Percentiles rank a stretch among this genome's conserved stretches.
Evolutionary conservation across 2,329 filamentous ascomycete genomes (phyloP).

Genomic region (Apiospora phragmitis): DNA sequence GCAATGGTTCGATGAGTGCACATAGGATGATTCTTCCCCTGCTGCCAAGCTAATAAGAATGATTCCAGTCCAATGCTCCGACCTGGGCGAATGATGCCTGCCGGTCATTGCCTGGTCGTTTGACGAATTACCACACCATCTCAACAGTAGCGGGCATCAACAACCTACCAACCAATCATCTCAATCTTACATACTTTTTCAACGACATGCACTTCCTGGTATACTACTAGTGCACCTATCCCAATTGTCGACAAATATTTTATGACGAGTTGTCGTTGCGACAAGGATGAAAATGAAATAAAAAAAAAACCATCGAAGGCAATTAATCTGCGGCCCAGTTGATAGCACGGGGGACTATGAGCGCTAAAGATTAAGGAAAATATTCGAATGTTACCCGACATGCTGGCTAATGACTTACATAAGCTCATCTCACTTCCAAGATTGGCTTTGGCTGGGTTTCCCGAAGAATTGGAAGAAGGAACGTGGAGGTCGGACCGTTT

Average conservation of each 20-base stretch:
- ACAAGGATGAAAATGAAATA: neutral
- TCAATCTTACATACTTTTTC: neutral
- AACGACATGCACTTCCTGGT: neutral
- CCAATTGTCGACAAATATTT: neutral
- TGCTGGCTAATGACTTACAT: neutral
- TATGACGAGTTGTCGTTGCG: neutral
- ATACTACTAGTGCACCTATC: too few relatives aligned
- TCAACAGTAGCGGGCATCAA: neutral
- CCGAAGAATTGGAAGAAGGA: neutral
- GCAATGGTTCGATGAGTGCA: neutral
- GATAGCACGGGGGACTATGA: neutral
- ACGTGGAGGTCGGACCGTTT: slow-evolving; percentile 6
- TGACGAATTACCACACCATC: neutral
- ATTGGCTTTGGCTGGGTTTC: neutral
- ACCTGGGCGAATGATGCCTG: neutral
- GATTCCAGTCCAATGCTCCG: neutral
- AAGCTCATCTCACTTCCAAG: neutral
- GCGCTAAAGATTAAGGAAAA: neutral
- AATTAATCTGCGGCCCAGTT: neutral
- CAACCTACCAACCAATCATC: neutral
- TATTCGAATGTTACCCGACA: neutral
- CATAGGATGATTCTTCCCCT: neutral
- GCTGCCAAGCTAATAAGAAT: neutral
- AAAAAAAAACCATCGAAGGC: too few relatives aligned
- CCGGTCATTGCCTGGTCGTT: neutral